Evolutionary conservation across 2,329 filamentous ascomycete genomes (phyloP).

Genomic region (Dothiorella sarmentorum): DNA sequence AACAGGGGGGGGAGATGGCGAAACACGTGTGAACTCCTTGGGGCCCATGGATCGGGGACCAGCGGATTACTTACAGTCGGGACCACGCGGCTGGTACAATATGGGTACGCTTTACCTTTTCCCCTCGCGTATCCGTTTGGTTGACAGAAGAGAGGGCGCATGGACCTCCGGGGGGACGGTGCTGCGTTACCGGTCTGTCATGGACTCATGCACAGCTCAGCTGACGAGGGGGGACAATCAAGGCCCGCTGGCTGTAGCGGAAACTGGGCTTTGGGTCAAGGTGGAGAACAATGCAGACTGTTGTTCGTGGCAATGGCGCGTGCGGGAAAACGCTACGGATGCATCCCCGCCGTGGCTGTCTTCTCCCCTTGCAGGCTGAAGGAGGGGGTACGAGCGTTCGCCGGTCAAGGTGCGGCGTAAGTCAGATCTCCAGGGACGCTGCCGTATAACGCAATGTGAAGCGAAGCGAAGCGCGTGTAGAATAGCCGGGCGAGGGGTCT

Average conservation of each 20-base stretch:
- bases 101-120: too few species aligned
- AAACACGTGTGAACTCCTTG: too few species aligned
- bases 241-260: background rate
- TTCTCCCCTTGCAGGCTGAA: background rate
- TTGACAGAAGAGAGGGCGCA: background rate
- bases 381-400: background rate
- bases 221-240: background rate
- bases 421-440: background rate
- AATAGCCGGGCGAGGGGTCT: background rate
- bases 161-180: background rate
- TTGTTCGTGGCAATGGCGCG: background rate
- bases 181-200: constrained; percentile 7
- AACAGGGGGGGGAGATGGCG: too few species aligned
- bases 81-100: background rate
- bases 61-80: background rate
- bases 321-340: background rate
- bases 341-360: background rate
- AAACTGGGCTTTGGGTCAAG: background rate
- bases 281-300: background rate
- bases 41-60: too few species aligned
- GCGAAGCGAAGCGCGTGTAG: background rate
- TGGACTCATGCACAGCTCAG: constrained; percentile 8
- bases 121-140: background rate
- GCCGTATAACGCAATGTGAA: background rate
- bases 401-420: background rate